phyloP scores from a whole-genome alignment of 2,329 filamentous ascomycete genomes.

The Magnaporthiopsis rhizophila region DNA sequence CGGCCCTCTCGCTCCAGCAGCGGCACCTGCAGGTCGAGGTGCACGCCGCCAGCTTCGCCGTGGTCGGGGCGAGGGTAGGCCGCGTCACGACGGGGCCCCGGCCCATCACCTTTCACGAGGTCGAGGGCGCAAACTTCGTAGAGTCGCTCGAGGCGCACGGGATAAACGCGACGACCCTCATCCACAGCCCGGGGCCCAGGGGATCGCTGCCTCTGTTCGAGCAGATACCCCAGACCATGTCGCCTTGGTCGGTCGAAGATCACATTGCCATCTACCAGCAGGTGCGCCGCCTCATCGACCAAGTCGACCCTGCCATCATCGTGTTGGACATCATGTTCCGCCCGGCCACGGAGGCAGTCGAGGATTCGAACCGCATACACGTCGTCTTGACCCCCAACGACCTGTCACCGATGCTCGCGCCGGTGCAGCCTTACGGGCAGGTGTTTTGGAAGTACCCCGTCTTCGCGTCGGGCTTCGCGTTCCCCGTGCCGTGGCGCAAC shows the following conservation, averaged over 20 bases:
- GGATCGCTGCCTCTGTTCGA: slow-evolving; percentile 23
- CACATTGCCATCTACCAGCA: slow-evolving; percentile 7
- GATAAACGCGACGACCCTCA: slow-evolving; percentile 20
- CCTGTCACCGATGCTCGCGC: slow-evolving; percentile 9
- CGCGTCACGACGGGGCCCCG: not conserved
- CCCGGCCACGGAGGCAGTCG: slow-evolving; percentile 14
- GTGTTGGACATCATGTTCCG: slow-evolving; percentile 13
- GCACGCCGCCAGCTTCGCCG: slow-evolving; percentile 15
- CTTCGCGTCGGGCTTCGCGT: slow-evolving; percentile 14
- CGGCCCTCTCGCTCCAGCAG: slow-evolving; percentile 21
- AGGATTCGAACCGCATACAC: slow-evolving; percentile 10
- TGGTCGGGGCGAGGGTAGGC: slow-evolving; percentile 3
- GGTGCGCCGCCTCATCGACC: slow-evolving; percentile 8
- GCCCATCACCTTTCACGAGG: slow-evolving; percentile 4
- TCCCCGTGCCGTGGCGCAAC: slow-evolving; percentile 15
- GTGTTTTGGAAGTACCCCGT: slow-evolving; percentile 17
- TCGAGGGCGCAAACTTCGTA: not conserved
- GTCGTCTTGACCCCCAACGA: slow-evolving; percentile 13
- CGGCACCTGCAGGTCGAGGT: slow-evolving; percentile 20
- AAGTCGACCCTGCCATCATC: slow-evolving; percentile 15
- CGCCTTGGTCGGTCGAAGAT: slow-evolving; percentile 6
- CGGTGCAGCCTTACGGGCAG: slow-evolving; percentile 10
- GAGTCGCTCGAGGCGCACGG: not conserved
- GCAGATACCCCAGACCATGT: not conserved
- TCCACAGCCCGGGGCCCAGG: slow-evolving; percentile 21